phyloP scores from a whole-genome alignment of 495 filamentous ascomycete species.

The Apodospora peruviana region DNA sequence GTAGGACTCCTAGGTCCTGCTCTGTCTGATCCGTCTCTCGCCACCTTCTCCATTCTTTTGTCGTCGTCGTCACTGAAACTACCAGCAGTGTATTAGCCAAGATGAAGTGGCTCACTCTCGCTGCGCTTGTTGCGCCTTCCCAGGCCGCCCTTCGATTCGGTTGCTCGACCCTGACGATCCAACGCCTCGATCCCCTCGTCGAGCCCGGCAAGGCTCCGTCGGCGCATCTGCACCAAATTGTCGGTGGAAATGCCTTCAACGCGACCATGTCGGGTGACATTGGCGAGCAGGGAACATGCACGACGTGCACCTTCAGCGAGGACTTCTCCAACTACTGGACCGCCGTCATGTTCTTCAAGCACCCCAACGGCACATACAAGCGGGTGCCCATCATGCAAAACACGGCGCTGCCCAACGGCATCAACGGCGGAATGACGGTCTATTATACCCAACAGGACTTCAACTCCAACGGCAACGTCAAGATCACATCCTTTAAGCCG shows the following conservation, averaged over 20 bases:
- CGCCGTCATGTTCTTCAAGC: constrained; percentile 46
- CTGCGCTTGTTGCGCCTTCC: constrained; percentile 28
- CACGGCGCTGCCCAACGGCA: constrained; percentile 36
- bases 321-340: constrained; percentile 48
- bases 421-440: constrained; percentile 44
- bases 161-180: constrained; percentile 37
- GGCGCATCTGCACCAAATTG: constrained; percentile 41
- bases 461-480: constrained; percentile 34
- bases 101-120: constrained; percentile 39
- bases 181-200: constrained; percentile 37
- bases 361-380: constrained; percentile 45
- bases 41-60: neutral
- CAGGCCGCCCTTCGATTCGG: constrained; percentile 39
- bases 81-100: neutral
- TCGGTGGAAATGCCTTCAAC: constrained; percentile 43
- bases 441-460: constrained; percentile 46
- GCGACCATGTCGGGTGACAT: constrained; percentile 39
- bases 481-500: constrained; percentile 43
- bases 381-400: constrained; percentile 38
- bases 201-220: constrained; percentile 30
- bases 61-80: neutral
- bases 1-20: neutral
- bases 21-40: neutral
- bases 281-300: constrained; percentile 25
- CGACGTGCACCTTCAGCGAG: constrained; percentile 31